Evolutionary conservation across 495 filamentous ascomycete species (phyloP), one percentile per base, ranked within the genome.

Genomic region (Hypoxylon trugodes): DNA sequence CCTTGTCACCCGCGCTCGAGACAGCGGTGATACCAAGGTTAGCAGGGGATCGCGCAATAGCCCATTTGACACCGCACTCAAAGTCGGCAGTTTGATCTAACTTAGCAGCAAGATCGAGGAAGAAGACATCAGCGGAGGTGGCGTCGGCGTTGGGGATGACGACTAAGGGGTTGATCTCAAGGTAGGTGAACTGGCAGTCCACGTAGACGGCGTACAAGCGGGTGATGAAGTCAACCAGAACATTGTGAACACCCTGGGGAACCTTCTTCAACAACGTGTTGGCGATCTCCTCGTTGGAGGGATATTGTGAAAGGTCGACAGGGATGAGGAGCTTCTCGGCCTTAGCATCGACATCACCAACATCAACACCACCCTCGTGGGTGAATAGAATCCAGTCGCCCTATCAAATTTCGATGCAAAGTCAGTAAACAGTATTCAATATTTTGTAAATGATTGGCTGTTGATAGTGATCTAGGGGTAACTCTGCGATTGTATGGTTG

Each of bases 361-460:
- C 95, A 77, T 98, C 95, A 64, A 99, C 94, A 88, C 95, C 95
- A 83, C 95, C 95, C 80, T 99, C 96, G 79, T 98, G 91, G 62
- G 92, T 96, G 84, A 98, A 98, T 72, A 98, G 91, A 77, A 99
- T 97, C 91, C 92, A 97, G 79, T 99, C 95, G 72, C 96, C 95
- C 95, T 98, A 74, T 69, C 3, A 33, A 61, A 28, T n/a, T n/a
- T n/a, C n/a, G n/a, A n/a, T 19, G n/a, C 55, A 43, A 59, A 12
- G 70, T 79, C 65, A 78, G 76, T 61, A 68, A n/a, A n/a, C n/a
- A n/a, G n/a, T n/a, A n/a, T 59, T 33, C n/a, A n/a, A 28, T 25
- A 21, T 26, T 46, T 9, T 16, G 9, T 16, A 52, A 25, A 47
- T 53, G 43, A 61, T 56, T 57, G 35, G 46, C n/a, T 30, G 26